These are phyloP conservation scores for Ophiocordyceps australis DNA, from an alignment of 2,329 filamentous ascomycete species.

Conservation along the genomic window DNA sequence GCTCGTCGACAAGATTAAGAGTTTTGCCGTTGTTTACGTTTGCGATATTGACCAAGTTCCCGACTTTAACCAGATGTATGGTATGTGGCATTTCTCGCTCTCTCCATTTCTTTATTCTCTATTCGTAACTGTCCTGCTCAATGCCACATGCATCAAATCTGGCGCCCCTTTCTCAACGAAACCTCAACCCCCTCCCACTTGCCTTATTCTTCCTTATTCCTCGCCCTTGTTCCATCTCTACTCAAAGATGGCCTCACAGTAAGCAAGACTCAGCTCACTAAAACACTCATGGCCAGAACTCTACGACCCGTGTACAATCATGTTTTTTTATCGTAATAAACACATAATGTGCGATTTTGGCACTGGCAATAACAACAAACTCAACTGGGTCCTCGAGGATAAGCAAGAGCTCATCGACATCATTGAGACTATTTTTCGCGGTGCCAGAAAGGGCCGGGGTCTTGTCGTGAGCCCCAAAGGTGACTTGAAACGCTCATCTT, in stretches of 20 bases:
- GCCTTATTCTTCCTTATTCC: too few species aligned
- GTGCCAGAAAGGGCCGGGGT: conserved; percentile 96
- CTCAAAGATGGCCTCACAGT: too few species aligned
- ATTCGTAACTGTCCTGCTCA: not conserved
- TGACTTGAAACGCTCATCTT: too few species aligned
- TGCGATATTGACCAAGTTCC: conserved; percentile 85
- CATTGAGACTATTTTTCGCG: conserved; percentile 91
- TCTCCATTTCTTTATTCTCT: not conserved
- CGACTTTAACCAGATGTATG: conserved; percentile 94
- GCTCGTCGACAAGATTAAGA: conserved; percentile 86
- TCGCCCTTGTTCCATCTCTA: too few species aligned
- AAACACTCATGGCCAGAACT: conserved; percentile 28
- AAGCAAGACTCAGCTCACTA: too few species aligned
- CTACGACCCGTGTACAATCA: conserved; percentile 84
- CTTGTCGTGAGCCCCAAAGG: conserved; percentile 89
- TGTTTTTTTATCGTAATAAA: conserved; percentile 96
- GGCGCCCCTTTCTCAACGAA: too few species aligned
- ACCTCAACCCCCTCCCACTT: too few species aligned
- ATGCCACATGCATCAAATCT: too few species aligned
- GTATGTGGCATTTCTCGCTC: conserved; percentile 10
- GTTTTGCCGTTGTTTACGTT: conserved; percentile 81
- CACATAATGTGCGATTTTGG: conserved; percentile 98
- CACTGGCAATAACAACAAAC: conserved; percentile 96
- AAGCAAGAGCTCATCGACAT: conserved; percentile 99
- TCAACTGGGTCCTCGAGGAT: conserved; percentile 87